A percentile compares a stretch with the other conserved stretches of the same genome.
Evolutionary conservation across 176 grass and related monocot genomes (phyloP).

Genomic region (Phyllostachys edulis): DNA sequence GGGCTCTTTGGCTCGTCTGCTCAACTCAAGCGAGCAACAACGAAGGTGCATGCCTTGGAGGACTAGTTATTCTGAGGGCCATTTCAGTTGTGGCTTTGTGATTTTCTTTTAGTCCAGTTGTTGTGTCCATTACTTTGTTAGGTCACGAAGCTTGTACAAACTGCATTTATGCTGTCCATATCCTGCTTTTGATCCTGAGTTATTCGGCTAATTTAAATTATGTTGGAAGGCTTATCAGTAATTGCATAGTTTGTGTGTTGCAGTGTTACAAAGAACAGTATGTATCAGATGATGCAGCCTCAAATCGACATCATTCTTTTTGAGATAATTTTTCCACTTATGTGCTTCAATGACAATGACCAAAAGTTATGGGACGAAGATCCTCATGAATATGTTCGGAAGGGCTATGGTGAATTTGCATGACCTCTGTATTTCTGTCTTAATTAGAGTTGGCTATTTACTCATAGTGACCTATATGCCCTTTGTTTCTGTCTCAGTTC

Average conservation of each 20-base stretch:
- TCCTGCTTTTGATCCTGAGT: not conserved
- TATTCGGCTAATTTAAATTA: not conserved
- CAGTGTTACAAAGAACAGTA: conserved; percentile 88
- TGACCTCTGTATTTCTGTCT: conserved; percentile 20
- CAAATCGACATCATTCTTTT: conserved; percentile 86
- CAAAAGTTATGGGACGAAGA: conserved; percentile 92
- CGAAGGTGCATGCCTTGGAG: not conserved
- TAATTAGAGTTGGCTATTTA: conserved; percentile 16
- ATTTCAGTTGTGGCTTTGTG: not conserved
- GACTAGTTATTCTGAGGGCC: not conserved
- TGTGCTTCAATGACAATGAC: conserved; percentile 98
- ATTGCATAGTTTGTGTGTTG: conserved; percentile 36
- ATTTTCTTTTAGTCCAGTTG: not conserved
- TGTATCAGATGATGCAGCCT: conserved; percentile 91
- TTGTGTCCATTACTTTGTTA: not conserved
- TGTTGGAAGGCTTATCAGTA: not conserved
- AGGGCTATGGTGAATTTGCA: conserved; percentile 80
- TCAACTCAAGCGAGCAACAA: not conserved
- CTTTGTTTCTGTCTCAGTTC: conserved; percentile 3
- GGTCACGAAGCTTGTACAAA: not conserved
- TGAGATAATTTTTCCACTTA: conserved; percentile 94
- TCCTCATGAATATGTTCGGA: conserved; percentile 98
- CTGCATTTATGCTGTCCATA: not conserved
- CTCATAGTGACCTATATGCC: not conserved
- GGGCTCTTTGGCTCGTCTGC: not conserved